Percentiles rank a stretch among this genome's conserved stretches.
phyloP scores from a whole-genome alignment of 768 basidiomycete genomes.

The Mycena sanguinolenta region DNA sequence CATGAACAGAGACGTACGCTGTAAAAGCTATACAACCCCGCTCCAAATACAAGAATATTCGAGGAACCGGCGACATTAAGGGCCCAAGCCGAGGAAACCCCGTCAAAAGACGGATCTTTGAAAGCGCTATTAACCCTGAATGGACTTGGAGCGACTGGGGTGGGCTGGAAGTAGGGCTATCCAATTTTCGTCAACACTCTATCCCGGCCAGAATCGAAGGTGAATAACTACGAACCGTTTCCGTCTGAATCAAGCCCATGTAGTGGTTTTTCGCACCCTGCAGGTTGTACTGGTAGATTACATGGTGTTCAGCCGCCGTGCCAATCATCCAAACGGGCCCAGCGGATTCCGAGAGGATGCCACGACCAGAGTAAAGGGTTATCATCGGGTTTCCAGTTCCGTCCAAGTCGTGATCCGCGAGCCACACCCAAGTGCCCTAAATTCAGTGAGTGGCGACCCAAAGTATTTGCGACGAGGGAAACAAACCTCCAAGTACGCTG shows the following conservation, averaged over 20 bases:
- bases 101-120: constrained; percentile 65
- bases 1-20: constrained; percentile 26
- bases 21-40: constrained; percentile 82
- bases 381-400: constrained; percentile 59
- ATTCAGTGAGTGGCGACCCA: constrained; percentile 48
- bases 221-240: constrained; percentile 52
- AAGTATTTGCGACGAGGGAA: neutral
- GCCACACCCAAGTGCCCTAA: constrained; percentile 85
- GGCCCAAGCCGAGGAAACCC: constrained; percentile 66
- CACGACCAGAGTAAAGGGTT: constrained; percentile 77
- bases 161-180: constrained; percentile 80
- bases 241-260: constrained; percentile 60
- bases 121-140: constrained; percentile 60
- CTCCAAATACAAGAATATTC: constrained; percentile 76
- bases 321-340: constrained; percentile 89
- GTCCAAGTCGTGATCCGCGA: constrained; percentile 85
- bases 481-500: constrained; percentile 75
- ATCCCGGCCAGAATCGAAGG: neutral
- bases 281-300: constrained; percentile 64
- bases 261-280: constrained; percentile 45
- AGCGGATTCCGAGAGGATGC: constrained; percentile 78
- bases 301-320: constrained; percentile 79
- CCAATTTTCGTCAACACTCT: constrained; percentile 15
- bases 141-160: constrained; percentile 68
- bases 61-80: constrained; percentile 63